Evolutionary conservation across 768 basidiomycete genomes (phyloP).

Genomic region (Suillus spraguei): DNA sequence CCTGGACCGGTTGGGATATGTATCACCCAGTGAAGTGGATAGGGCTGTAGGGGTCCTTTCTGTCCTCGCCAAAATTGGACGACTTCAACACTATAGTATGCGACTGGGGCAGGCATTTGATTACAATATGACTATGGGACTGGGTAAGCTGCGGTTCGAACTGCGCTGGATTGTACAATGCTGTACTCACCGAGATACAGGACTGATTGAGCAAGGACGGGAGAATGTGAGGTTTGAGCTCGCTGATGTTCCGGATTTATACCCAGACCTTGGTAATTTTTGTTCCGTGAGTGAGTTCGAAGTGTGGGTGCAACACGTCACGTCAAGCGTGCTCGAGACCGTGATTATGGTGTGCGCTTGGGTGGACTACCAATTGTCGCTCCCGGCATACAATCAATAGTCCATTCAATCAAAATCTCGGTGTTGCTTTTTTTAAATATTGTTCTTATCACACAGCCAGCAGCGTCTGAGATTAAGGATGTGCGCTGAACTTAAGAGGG

Average conservation of each 20-base stretch:
- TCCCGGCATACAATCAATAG: neutral
- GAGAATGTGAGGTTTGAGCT: neutral
- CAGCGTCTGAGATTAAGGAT: neutral
- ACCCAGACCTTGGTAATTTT: neutral
- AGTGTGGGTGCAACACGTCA: conserved; percentile 5
- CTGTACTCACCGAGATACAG: neutral
- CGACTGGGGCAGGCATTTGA: conserved; percentile 19
- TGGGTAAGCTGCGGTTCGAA: neutral
- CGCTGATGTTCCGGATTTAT: neutral
- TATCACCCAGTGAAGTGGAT: conserved; percentile 32
- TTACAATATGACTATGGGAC: neutral
- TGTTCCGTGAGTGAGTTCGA: neutral
- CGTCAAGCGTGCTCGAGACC: neutral
- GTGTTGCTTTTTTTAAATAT: neutral
- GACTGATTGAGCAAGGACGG: neutral
- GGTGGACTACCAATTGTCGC: neutral
- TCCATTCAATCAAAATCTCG: neutral
- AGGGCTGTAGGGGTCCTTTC: conserved; percentile 8
- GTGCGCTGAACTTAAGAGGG: neutral
- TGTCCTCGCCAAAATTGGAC: conserved; percentile 31
- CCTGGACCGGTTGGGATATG: conserved; percentile 24
- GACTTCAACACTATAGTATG: conserved; percentile 27
- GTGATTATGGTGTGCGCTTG: neutral
- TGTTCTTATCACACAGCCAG: neutral
- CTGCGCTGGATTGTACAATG: too few relatives aligned